These are phyloP conservation scores for Lachnellula suecica DNA, from an alignment of 2,329 filamentous ascomycete genomes.

Conservation along the genomic window DNA sequence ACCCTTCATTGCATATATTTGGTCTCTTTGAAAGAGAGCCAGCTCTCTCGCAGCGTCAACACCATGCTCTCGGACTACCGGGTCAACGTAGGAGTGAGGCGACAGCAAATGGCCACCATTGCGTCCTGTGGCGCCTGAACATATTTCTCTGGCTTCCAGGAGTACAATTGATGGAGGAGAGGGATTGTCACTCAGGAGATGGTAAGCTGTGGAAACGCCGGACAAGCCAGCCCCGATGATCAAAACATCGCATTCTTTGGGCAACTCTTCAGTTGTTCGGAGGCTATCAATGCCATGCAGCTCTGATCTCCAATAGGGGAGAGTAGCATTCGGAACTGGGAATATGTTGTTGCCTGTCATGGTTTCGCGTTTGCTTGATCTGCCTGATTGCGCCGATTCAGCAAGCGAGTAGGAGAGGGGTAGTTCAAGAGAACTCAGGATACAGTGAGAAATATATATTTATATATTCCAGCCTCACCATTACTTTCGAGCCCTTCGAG, in stretches of 20 bases:
- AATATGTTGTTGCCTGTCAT: conserved; percentile 7
- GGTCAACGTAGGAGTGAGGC: conserved; percentile 38
- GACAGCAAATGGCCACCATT: conserved; percentile 47
- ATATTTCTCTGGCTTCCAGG: conserved; percentile 39
- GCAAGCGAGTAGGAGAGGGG: no score
- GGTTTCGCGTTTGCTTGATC: no score
- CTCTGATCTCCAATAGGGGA: conserved; percentile 19
- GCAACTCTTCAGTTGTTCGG: conserved; percentile 16
- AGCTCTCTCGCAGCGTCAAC: conserved; percentile 37
- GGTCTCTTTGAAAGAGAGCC: conserved; percentile 38
- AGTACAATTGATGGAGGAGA: conserved; percentile 31
- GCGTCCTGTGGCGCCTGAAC: conserved; percentile 39
- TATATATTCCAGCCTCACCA: no score
- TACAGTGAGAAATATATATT: no score
- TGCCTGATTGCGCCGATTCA: no score
- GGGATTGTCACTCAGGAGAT: conserved; percentile 12
- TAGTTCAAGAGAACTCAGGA: no score
- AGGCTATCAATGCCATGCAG: conserved; percentile 17
- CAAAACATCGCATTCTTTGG: conserved; percentile 19
- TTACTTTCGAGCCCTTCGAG: no score
- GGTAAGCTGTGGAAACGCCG: conserved; percentile 18
- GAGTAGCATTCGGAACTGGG: conserved; percentile 15
- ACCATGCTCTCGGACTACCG: conserved; percentile 33
- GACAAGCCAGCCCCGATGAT: conserved; percentile 28
- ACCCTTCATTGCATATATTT: conserved; percentile 37